Evolutionary conservation across 2,329 filamentous ascomycete species (phyloP), one percentile per base, ranked within the genome.

Genomic region (Seiridium cupressi): DNA sequence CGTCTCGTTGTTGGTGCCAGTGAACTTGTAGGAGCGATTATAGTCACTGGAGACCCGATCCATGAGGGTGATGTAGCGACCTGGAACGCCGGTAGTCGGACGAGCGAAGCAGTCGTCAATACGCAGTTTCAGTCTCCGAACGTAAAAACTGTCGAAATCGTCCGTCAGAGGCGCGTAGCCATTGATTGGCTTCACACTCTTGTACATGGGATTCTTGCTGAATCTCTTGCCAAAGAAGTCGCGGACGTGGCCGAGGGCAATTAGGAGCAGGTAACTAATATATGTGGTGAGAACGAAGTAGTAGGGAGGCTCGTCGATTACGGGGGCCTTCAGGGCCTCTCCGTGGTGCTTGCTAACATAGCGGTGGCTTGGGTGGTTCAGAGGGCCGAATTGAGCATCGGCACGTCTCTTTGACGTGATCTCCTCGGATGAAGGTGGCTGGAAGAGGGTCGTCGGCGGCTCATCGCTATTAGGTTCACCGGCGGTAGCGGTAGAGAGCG

Each of bases 101-200:
- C 95, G 87, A 67, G 94, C 90, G 74, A 99, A 99, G 80, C 93
- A 97, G 76, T 99, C 95, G 68, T 98, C 96, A 72, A 99, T 92
- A 64, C 95, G 88, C 80, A 93, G 85, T 82, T 99, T 98, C 72
- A 99, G 77, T 62, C 95, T 85, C 60, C 95, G 87, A 60, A 94
- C 92, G 77, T 99, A 99, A 76, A 99, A 99, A 76, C 94, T 98
- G 81, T 99, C 95, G 72, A 99, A 99, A 76, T 99, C 95, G 70
- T 93, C 96, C 76, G 97, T 98, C 65, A 99, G 83, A 2, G 95
- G 93, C 9, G 94, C 95, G 72, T 97, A 98, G 63, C 95, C 95
- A 73, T 97, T 92, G 65, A 87, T 85, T 44, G 89, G 84, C 72
- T 90, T 90, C 70, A 98, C 81, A 69, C 95, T 89, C 71, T 87